Base-by-base conservation (phyloP, 805 yeast species). In the Trichomonascus vanleenenianus region DNA sequence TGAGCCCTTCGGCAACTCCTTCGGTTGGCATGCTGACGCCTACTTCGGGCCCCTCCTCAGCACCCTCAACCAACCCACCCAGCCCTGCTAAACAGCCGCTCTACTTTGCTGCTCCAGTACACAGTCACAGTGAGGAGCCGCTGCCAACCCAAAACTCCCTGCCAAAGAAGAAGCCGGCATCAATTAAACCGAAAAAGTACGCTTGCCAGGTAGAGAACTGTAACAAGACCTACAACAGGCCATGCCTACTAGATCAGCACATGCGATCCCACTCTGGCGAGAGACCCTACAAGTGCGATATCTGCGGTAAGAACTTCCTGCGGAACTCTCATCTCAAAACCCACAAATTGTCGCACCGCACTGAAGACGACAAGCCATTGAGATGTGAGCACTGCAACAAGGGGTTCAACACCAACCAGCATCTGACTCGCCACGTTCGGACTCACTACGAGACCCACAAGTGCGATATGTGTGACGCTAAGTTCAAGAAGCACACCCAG, bases 161-260 rank as follows among this genome's bases (percentile, higher is more conserved):
- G 27, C 27, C 27, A 5, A 22, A 22, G 8, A 22, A 22, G 27
- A 22, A 22, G 27, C 27, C 27, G 27, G 27, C 27, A 8, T 22
- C 27, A 22, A 22, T 22, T 22, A 22, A 22, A 8, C 27, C 27
- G 0, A 87, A 85, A 56, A 69, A 63, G 19, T 82, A 83, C 58
- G 56, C 61, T 10, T 91, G 97, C 61, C 74, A 72, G 15, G 74
- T 69, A 48, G 74, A 70, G 4, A 81, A 75, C 2, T 93, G 97
- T 57, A 74, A 65, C 27, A 91, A 87, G 61, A 74, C 84, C 1
- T 91, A 87, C 56, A 68, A 83, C 4, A 72, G 91, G 41, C 97
- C 97, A 0, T 81, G 94, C 1, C 69, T 87, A 9, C 67, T 93
- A 42, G 85, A 81, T 31, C 96, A 86, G 56, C 98, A 93, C 57